phyloP scores from a whole-genome alignment of 225 moss, liverwort and hornwort species.

The Thuidium tamariscinum region DNA sequence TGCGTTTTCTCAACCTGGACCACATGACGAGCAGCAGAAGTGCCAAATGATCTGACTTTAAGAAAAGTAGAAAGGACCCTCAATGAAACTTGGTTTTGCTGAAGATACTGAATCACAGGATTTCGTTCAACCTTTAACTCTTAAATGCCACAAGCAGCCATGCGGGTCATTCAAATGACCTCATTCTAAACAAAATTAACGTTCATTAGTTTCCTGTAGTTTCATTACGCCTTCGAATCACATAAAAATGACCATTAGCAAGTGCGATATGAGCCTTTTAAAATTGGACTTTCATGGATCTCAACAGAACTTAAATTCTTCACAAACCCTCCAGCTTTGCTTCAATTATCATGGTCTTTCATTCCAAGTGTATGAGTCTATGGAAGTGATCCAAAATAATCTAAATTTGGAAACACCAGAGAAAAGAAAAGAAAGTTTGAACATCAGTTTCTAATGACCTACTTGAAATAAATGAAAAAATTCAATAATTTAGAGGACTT shows the following conservation, averaged over 20 bases:
- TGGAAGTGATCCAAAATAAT: neutral
- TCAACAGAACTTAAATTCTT: neutral
- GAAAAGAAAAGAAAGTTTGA: neutral
- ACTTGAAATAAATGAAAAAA: neutral
- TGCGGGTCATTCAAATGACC: neutral
- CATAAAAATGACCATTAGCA: neutral
- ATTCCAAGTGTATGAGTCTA: neutral
- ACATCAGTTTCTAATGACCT: neutral
- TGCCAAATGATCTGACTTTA: neutral
- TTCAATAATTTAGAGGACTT: too few species aligned
- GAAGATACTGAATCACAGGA: neutral
- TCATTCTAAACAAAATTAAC: neutral
- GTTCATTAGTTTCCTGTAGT: neutral
- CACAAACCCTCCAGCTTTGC: neutral
- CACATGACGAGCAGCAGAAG: neutral
- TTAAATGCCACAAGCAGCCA: neutral
- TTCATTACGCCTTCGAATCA: neutral
- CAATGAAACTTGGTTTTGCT: neutral
- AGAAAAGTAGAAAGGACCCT: neutral
- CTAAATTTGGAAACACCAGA: neutral
- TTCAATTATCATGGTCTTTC: neutral
- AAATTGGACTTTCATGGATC: neutral
- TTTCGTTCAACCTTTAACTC: neutral
- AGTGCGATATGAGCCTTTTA: neutral
- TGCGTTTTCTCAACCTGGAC: constrained; percentile 54